A percentile compares a stretch with the other conserved stretches of the same genome.
Conservation (phyloP, 2,329 filamentous ascomycete species). For the Monilinia aucupariae region DNA sequence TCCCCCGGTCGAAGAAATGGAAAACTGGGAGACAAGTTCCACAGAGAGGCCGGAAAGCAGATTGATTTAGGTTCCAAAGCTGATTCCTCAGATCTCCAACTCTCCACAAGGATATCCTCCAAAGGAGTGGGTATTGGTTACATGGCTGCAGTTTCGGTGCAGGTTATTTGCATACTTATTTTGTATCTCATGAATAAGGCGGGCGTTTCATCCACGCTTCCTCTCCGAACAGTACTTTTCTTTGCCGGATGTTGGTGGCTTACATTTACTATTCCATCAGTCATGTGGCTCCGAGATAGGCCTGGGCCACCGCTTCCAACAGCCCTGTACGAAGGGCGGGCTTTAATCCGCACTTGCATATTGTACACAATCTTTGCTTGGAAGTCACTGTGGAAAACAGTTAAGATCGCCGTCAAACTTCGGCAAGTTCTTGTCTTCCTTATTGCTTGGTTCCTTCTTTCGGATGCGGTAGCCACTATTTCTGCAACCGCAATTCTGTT, state of each 20-base stretch:
- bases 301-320: slow-evolving; percentile 74
- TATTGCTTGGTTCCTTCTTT: slow-evolving; percentile 87
- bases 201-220: slow-evolving; percentile 59
- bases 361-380: slow-evolving; percentile 79
- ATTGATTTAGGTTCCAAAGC: slow-evolving; percentile 28
- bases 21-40: neutral
- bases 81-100: slow-evolving; percentile 61
- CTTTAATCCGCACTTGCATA: slow-evolving; percentile 47
- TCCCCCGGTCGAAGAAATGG: slow-evolving; percentile 16
- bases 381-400: slow-evolving; percentile 76
- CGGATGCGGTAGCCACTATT: slow-evolving; percentile 89
- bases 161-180: slow-evolving; percentile 72
- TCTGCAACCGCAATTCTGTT: slow-evolving; percentile 93
- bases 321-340: slow-evolving; percentile 11
- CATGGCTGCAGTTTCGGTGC: slow-evolving; percentile 74
- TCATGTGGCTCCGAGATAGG: slow-evolving; percentile 79
- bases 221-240: slow-evolving; percentile 80
- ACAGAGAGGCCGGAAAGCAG: neutral
- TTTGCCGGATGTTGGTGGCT: slow-evolving; percentile 91
- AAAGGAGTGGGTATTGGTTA: slow-evolving; percentile 93
- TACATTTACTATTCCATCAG: slow-evolving; percentile 80
- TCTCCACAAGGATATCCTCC: slow-evolving; percentile 86
- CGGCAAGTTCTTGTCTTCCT: slow-evolving; percentile 74
- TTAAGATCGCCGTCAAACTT: slow-evolving; percentile 66
- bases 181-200: slow-evolving; percentile 48